Percentiles rank a stretch among this genome's conserved stretches.
Evolutionary conservation across 192 early-diverging fungal species (phyloP).

Genomic region (Rhizophagus clarus): DNA sequence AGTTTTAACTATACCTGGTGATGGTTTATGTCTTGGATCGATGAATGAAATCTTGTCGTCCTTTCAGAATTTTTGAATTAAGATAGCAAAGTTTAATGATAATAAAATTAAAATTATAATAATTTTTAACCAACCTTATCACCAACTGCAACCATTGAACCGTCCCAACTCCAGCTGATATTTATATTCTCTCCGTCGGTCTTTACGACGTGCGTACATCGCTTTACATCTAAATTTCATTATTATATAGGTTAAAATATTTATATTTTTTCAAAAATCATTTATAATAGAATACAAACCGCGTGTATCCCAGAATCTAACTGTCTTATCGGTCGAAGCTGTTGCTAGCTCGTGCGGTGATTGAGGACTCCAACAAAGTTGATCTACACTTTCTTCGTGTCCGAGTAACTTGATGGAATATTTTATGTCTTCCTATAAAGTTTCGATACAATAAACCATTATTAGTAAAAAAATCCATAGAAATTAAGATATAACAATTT

Average conservation of each 20-base stretch:
- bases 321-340: conserved; percentile 75
- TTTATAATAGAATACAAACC: conserved; percentile 42
- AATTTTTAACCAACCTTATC: conserved; percentile 59
- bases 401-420: conserved; percentile 69
- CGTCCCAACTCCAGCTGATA: conserved; percentile 81
- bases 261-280: no score
- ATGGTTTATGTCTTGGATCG: conserved; percentile 52
- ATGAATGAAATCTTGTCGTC: conserved; percentile 79
- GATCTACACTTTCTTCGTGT: conserved; percentile 79
- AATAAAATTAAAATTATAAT: background rate
- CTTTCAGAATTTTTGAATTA: conserved; percentile 35
- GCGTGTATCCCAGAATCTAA: conserved; percentile 81
- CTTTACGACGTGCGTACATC: conserved; percentile 57
- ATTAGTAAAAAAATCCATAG: background rate
- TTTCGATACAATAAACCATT: background rate
- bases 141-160: conserved; percentile 76
- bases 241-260: no score
- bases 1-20: conserved; percentile 8
- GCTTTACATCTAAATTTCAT: conserved; percentile 42
- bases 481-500: background rate
- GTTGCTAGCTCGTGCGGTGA: conserved; percentile 72
- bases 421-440: conserved; percentile 52
- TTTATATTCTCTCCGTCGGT: conserved; percentile 87
- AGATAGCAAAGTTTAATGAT: background rate
- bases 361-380: conserved; percentile 78